Base-by-base conservation (phyloP, 1,139 yeast species). In the Yamadazyma sp. region DNA sequence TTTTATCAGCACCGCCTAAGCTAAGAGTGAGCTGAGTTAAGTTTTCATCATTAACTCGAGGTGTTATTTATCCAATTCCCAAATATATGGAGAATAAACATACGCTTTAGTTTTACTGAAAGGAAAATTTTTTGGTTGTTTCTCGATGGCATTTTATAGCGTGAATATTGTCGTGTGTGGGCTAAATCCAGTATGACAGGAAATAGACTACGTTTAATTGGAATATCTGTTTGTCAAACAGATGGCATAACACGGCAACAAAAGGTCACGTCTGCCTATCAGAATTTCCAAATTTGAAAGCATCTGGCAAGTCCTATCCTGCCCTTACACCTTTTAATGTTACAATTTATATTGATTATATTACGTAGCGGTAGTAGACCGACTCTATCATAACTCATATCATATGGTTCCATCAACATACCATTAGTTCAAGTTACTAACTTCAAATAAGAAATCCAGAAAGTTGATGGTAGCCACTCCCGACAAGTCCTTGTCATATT, bases 401-500 rank as follows among this genome's bases (percentile, higher is more conserved):
- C n/a, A 7, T 22, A 7, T 22, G 24, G 9, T 7, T 22, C 10
- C 9, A 10, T 7, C 24, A 20, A 20, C 8, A 20, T 20, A 5
- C 8, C 5, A 20, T 28, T 12, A 28, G 23, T 42, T 41, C 33
- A 72, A 53, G 46, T 62, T 69, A 51, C 73, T 68, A 15, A 82
- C 75, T 52, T 83, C 87, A 48, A 81, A 82, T 45, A 87, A 73
- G 52, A 85, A 87, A 58, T 86, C 89, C 59, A 84, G 87, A 57
- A 84, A 87, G 25, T 83, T 81, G 28, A 87, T 77, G 0, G 88
- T 81, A 4, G 92, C 89, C 37, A 80, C 76, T 10, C 95, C 95
- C 32, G 85, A 82, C 38, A 86, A 76, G 49, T 84, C 88, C 20
- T 73, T 66, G 60, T 87, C 95, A 58, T 78, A 85, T 56, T 81